Percentiles rank a stretch among this genome's conserved stretches.
These are phyloP conservation scores for Mucor irregularis DNA, from an alignment of 371 early-diverging fungal species.

Conservation along the genomic window DNA sequence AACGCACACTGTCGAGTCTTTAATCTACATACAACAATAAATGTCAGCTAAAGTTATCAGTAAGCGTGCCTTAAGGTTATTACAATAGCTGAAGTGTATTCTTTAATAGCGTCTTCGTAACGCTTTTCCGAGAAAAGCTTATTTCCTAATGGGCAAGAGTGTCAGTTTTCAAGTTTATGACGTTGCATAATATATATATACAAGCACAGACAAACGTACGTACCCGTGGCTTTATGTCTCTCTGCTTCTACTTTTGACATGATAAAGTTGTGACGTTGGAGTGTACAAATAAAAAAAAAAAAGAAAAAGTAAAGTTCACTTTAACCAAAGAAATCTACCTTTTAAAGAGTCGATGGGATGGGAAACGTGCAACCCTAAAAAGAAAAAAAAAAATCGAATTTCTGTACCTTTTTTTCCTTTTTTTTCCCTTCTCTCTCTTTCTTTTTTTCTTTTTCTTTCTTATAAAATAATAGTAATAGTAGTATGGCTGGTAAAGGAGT, in stretches of 20 bases:
- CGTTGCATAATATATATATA: too few species aligned
- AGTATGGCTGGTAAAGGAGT: constrained; percentile 52
- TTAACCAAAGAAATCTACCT: neutral
- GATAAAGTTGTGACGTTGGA: neutral
- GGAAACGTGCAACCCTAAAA: neutral
- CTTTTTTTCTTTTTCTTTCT: neutral
- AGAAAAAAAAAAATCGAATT: neutral
- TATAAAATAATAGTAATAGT: too few species aligned
- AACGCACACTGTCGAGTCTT: constrained; percentile 61
- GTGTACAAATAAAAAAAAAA: neutral
- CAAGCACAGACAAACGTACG: too few species aligned
- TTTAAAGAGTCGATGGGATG: neutral
- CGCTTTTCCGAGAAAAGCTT: constrained; percentile 56
- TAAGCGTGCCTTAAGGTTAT: neutral
- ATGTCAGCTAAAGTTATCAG: constrained; percentile 1
- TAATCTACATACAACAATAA: constrained; percentile 43
- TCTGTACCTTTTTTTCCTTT: constrained; percentile 6
- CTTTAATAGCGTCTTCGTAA: constrained; percentile 68
- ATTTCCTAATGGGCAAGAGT: constrained; percentile 41
- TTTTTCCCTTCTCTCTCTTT: constrained; percentile 4
- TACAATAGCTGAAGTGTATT: constrained; percentile 78
- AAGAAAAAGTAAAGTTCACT: neutral
- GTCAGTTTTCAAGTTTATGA: neutral
- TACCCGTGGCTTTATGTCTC: constrained; percentile 40
- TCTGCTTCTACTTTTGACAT: constrained; percentile 41